Percentiles rank a stretch among this genome's conserved stretches.
phyloP scores from a whole-genome alignment of 768 basidiomycete species.

The Sarcomyxa edulis region DNA sequence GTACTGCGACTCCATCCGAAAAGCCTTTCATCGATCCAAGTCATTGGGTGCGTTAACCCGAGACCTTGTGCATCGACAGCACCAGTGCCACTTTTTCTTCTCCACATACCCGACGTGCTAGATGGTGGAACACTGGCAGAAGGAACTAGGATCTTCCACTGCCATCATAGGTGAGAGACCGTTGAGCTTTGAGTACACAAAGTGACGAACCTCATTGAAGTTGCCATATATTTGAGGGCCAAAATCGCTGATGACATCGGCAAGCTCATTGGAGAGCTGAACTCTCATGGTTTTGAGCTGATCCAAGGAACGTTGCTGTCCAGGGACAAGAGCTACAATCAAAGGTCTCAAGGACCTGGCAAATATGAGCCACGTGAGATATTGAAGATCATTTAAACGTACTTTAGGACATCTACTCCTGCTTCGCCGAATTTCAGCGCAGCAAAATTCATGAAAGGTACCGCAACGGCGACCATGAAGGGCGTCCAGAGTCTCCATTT shows the following conservation, averaged over 20 bases:
- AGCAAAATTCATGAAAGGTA: conserved; percentile 89
- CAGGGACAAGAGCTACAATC: conserved; percentile 81
- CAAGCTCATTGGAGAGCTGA: conserved; percentile 78
- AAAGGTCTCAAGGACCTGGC: conserved; percentile 84
- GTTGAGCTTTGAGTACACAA: conserved; percentile 3
- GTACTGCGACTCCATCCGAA: conserved; percentile 89
- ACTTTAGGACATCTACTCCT: conserved; percentile 97
- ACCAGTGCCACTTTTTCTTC: conserved; percentile 74
- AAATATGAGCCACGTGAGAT: conserved; percentile 2
- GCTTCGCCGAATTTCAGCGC: conserved; percentile 98
- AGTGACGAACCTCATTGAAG: conserved; percentile 64
- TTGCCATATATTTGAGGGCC: conserved; percentile 85
- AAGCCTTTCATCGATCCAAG: conserved; percentile 90
- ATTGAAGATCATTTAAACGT: conserved; percentile 20
- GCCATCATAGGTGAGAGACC: conserved; percentile 1
- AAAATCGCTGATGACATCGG: conserved; percentile 79
- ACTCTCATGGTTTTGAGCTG: conserved; percentile 70
- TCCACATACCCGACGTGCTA: conserved; percentile 68
- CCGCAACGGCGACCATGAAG: conserved; percentile 59
- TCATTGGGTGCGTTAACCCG: conserved; percentile 17
- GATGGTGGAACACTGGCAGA: conserved; percentile 85
- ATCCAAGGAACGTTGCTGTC: conserved; percentile 77
- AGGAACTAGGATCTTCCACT: conserved; percentile 80
- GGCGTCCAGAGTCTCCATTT: conserved; percentile 73
- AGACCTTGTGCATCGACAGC: conserved; percentile 81